Conservation (phyloP, 2,329 filamentous ascomycete species). For the Mycosphaerella arachidis region DNA sequence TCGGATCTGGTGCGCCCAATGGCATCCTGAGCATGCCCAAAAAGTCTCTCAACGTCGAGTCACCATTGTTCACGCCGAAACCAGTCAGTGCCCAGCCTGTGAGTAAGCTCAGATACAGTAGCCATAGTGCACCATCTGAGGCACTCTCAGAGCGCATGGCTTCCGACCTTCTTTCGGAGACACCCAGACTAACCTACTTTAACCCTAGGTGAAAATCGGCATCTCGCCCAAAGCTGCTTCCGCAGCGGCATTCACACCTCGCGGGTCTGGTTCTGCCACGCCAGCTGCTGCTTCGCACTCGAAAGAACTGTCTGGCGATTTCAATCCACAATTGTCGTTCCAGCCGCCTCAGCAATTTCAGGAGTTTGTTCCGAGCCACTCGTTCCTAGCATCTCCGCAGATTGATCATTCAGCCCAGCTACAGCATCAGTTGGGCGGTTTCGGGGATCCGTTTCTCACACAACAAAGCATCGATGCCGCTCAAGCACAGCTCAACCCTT, state of each 20-base stretch:
- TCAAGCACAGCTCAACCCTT: slow-evolving; percentile 56
- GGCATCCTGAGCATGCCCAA: slow-evolving; percentile 42
- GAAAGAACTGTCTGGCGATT: slow-evolving; percentile 46
- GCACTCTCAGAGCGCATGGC: no score
- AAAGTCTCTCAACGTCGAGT: slow-evolving; percentile 88
- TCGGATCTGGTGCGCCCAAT: slow-evolving; percentile 26
- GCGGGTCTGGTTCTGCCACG: slow-evolving; percentile 43
- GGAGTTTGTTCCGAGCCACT: slow-evolving; percentile 52
- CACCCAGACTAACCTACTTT: no score
- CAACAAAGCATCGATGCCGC: slow-evolving; percentile 29
- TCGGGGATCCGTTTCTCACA: slow-evolving; percentile 42
- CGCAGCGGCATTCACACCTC: slow-evolving; percentile 79
- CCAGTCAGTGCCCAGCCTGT: slow-evolving; percentile 46
- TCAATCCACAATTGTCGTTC: slow-evolving; percentile 27
- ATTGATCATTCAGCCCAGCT: slow-evolving; percentile 26
- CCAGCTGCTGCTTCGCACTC: slow-evolving; percentile 38
- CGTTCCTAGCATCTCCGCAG: slow-evolving; percentile 50
- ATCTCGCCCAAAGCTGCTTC: slow-evolving; percentile 89
- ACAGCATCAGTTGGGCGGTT: slow-evolving; percentile 34
- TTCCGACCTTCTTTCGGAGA: no score
- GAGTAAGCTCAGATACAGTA: no score
- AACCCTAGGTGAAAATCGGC: slow-evolving; percentile 52
- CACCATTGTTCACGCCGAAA: slow-evolving; percentile 69
- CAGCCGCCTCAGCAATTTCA: slow-evolving; percentile 44
- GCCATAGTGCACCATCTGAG: no score